Evolutionary conservation across 495 filamentous ascomycete species (phyloP).

Genomic region (Aspergillus baeticus): DNA sequence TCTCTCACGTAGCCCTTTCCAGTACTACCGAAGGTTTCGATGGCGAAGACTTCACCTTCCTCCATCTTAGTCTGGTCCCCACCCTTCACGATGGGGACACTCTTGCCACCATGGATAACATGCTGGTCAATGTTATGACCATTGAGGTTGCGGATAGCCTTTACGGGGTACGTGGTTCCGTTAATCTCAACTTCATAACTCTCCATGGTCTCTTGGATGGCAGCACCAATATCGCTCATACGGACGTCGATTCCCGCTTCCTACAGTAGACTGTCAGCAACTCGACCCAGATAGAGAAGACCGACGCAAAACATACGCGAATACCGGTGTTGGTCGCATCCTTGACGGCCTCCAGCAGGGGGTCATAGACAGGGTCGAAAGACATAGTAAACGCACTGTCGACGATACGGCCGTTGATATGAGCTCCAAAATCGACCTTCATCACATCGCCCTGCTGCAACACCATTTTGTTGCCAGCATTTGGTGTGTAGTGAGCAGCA

Average conservation of each 20-base stretch:
- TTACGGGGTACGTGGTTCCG: constrained; percentile 76
- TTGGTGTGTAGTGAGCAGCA: constrained; percentile 87
- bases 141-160: constrained; percentile 83
- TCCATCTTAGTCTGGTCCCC: constrained; percentile 86
- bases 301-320: constrained; percentile 36
- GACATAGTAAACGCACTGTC: constrained; percentile 92
- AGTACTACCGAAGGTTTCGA: constrained; percentile 92
- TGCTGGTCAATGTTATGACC: constrained; percentile 86
- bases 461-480: constrained; percentile 84
- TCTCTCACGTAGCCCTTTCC: constrained; percentile 83
- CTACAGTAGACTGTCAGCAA: constrained; percentile 22
- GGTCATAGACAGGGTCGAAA: constrained; percentile 83
- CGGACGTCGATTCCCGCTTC: constrained; percentile 82
- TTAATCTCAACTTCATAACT: constrained; percentile 81
- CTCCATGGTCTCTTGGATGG: constrained; percentile 87
- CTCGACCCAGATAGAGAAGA: neutral
- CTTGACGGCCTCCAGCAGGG: constrained; percentile 75
- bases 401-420: constrained; percentile 87
- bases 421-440: constrained; percentile 92
- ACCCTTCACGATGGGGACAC: constrained; percentile 85
- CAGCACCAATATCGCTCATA: constrained; percentile 71
- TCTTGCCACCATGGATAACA: constrained; percentile 86
- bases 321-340: constrained; percentile 87
- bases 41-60: constrained; percentile 89
- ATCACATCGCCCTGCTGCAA: constrained; percentile 81